phyloP scores from a whole-genome alignment of 176 grass and related monocot genomes.

The Musa beccarii region DNA sequence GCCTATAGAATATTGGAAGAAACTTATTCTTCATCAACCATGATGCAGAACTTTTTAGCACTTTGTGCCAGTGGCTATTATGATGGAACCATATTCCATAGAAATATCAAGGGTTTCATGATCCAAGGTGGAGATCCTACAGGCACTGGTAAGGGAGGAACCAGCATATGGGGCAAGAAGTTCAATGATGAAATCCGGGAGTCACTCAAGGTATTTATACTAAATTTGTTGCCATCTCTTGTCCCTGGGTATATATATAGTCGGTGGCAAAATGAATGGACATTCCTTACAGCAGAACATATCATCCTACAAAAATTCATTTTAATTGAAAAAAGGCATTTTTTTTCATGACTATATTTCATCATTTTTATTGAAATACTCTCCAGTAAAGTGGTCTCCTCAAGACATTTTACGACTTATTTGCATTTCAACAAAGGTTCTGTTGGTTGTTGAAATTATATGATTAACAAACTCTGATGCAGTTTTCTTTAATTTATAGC shows the following conservation, averaged over 20 bases:
- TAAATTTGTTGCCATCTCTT: background rate
- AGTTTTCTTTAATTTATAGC: constrained; percentile 27
- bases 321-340: background rate
- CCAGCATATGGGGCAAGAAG: constrained; percentile 82
- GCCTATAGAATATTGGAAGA: background rate
- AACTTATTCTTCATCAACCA: background rate
- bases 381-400: too few relatives aligned
- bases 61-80: constrained; percentile 92
- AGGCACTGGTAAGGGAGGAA: constrained; percentile 78
- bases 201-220: constrained; percentile 53
- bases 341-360: background rate
- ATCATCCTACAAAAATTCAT: background rate
- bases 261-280: background rate
- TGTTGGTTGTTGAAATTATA: background rate
- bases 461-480: constrained; percentile 1
- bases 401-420: background rate
- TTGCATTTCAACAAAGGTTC: background rate
- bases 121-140: constrained; percentile 94
- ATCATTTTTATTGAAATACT: background rate
- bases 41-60: constrained; percentile 79
- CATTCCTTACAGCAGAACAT: background rate
- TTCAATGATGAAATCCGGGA: constrained; percentile 89
- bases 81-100: constrained; percentile 85
- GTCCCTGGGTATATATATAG: background rate
- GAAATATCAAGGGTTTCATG: constrained; percentile 99